Conservation (phyloP, 495 filamentous ascomycete genomes). For the Endocarpon pusillum region DNA sequence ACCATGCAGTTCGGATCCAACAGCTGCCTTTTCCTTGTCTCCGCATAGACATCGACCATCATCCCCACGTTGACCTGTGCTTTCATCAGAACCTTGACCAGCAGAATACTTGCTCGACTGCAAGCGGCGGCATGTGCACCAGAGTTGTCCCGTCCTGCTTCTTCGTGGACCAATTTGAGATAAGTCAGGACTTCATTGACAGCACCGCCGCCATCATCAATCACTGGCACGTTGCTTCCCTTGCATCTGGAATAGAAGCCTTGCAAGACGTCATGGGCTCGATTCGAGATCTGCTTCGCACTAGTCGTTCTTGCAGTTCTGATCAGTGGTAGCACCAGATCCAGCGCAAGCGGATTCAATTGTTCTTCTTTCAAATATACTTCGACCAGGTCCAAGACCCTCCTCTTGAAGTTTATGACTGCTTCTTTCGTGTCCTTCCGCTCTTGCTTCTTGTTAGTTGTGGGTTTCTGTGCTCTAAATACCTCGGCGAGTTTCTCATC, state of each 20-base stretch:
- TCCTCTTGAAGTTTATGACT: constrained; percentile 90
- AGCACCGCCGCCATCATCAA: constrained; percentile 14
- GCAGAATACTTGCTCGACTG: constrained; percentile 44
- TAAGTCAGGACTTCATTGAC: constrained; percentile 35
- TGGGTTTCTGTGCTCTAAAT: constrained; percentile 54
- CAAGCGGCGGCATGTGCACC: constrained; percentile 36
- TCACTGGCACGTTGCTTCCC: constrained; percentile 25
- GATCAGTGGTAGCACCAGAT: constrained; percentile 50
- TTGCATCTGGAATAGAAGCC: constrained; percentile 50
- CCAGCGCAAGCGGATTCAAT: constrained; percentile 42
- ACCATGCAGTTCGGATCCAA: constrained; percentile 37
- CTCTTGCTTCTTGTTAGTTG: constrained; percentile 52
- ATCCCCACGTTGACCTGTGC: constrained; percentile 29
- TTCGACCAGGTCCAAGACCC: constrained; percentile 71
- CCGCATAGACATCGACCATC: constrained; percentile 39
- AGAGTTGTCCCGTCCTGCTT: constrained; percentile 47
- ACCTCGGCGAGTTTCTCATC: constrained; percentile 68
- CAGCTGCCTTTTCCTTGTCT: constrained; percentile 36
- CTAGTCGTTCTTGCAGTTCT: constrained; percentile 40
- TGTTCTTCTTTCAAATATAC: constrained; percentile 74
- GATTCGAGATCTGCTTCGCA: constrained; percentile 55
- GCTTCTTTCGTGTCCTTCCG: constrained; percentile 71
- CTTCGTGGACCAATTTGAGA: constrained; percentile 49
- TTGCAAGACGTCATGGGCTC: constrained; percentile 48
- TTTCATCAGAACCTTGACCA: constrained; percentile 41